Evolutionary conservation across 805 yeast genomes (phyloP).

Genomic region (Kodamaea sagamina): DNA sequence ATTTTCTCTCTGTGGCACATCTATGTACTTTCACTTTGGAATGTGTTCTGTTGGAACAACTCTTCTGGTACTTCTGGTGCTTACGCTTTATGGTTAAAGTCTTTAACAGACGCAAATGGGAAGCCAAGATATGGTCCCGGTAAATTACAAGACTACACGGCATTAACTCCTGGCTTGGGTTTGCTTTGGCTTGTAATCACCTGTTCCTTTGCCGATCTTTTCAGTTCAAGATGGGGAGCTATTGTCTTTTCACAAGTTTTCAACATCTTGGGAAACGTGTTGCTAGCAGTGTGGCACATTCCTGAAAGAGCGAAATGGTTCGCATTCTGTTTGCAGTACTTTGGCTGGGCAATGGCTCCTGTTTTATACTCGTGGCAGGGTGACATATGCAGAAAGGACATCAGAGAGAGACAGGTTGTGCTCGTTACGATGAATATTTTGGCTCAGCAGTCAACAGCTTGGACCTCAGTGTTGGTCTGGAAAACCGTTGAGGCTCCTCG

Average conservation of each 20-base stretch:
- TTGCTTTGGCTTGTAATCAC: slow-evolving; percentile 40
- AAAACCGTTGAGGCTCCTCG: slow-evolving; percentile 61
- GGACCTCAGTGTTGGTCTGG: slow-evolving; percentile 54
- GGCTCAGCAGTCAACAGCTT: slow-evolving; percentile 57
- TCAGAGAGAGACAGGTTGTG: slow-evolving; percentile 54
- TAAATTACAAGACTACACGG: slow-evolving; percentile 42
- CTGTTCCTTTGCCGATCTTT: slow-evolving; percentile 40
- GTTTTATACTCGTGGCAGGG: slow-evolving; percentile 59
- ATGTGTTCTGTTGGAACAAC: slow-evolving; percentile 63
- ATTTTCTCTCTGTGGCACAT: slow-evolving; percentile 61
- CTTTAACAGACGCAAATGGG: slow-evolving; percentile 13
- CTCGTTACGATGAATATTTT: slow-evolving; percentile 58
- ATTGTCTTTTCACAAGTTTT: slow-evolving; percentile 53
- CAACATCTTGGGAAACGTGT: slow-evolving; percentile 54
- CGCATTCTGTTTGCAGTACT: slow-evolving; percentile 60
- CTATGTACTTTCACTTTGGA: slow-evolving; percentile 55
- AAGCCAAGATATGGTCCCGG: slow-evolving; percentile 28
- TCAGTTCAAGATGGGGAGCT: slow-evolving; percentile 53
- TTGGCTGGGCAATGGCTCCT: slow-evolving; percentile 65
- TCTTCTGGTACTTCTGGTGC: slow-evolving; percentile 50
- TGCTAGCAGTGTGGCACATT: slow-evolving; percentile 62
- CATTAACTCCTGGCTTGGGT: slow-evolving; percentile 49
- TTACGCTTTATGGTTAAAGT: slow-evolving; percentile 55
- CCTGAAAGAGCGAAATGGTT: slow-evolving; percentile 62
- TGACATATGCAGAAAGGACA: slow-evolving; percentile 59